Evolutionary conservation across 2,329 filamentous ascomycete species (phyloP).

Genomic region (Penicillium psychrosexuale): DNA sequence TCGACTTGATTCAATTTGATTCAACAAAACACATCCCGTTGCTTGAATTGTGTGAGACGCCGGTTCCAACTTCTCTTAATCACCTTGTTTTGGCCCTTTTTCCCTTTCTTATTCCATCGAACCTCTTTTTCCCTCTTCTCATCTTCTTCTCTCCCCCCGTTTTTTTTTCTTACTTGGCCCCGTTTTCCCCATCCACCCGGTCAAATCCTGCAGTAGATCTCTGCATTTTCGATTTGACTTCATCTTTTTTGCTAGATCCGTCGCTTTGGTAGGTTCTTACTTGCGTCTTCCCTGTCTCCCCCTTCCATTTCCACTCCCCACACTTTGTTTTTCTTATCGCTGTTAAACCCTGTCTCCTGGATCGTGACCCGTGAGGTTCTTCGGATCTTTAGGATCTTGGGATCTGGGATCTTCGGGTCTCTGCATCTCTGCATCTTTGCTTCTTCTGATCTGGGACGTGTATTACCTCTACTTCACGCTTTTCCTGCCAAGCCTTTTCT

Average conservation of each 20-base stretch:
- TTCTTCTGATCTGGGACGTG: neutral
- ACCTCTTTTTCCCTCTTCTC: neutral
- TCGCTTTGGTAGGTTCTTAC: constrained; percentile 2
- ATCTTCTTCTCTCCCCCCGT: neutral
- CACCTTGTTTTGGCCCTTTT: constrained; percentile 9
- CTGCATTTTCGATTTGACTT: neutral
- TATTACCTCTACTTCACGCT: constrained; percentile 1
- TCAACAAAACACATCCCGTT: no score
- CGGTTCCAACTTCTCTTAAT: constrained; percentile 3
- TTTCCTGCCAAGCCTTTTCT: constrained; percentile 4
- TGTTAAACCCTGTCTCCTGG: neutral
- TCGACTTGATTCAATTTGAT: no score
- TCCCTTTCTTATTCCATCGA: neutral
- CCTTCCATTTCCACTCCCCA: neutral
- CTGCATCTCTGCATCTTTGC: neutral
- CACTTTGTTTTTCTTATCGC: neutral
- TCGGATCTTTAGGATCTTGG: neutral
- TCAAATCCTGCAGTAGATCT: constrained; percentile 22
- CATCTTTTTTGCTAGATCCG: neutral
- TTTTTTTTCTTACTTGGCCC: constrained; percentile 4
- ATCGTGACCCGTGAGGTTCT: neutral
- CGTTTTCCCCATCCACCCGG: constrained; percentile 7
- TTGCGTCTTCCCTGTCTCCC: neutral
- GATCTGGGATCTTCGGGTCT: neutral
- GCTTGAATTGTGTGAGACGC: neutral